Evolutionary conservation across 306 rosid genomes (phyloP).

Genomic region (Vigna unguiculata): DNA sequence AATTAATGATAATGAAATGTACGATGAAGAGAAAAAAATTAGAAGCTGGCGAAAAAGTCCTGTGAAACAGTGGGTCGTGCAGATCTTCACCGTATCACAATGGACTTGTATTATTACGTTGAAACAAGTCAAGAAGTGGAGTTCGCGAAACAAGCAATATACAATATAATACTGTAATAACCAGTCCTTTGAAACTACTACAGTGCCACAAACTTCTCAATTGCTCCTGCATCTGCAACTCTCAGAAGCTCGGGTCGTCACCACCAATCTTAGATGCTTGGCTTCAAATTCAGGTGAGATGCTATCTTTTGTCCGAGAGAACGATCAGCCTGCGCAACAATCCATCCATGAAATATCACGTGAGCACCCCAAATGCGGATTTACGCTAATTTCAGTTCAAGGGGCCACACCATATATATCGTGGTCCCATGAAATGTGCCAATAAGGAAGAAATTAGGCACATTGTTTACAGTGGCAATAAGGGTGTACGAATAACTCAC

Average conservation of each 20-base stretch:
- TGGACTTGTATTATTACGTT: slow-evolving; percentile 36
- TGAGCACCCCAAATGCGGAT: slow-evolving; percentile 36
- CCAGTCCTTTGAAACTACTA: neutral
- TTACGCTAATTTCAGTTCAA: neutral
- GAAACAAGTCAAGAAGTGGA: slow-evolving; percentile 28
- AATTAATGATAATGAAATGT: too few species aligned
- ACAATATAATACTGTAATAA: slow-evolving; percentile 37
- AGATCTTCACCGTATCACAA: slow-evolving; percentile 12
- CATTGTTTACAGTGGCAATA: neutral
- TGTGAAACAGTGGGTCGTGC: neutral
- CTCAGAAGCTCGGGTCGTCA: neutral
- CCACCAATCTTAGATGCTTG: slow-evolving; percentile 55
- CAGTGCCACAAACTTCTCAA: slow-evolving; percentile 23
- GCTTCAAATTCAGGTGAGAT: slow-evolving; percentile 75
- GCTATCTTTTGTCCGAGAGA: slow-evolving; percentile 86
- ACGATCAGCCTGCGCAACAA: slow-evolving; percentile 63
- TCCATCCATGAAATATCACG: slow-evolving; percentile 32
- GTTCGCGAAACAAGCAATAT: neutral
- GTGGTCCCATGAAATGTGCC: neutral
- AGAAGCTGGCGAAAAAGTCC: too few species aligned
- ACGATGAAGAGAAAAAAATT: too few species aligned
- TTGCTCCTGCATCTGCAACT: slow-evolving; percentile 24
- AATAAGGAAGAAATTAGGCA: neutral
- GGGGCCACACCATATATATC: neutral
- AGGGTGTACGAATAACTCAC: slow-evolving; percentile 45